Evolutionary conservation across 331 rosid genomes (phyloP).

Genomic region (Telfairia occidentalis): DNA sequence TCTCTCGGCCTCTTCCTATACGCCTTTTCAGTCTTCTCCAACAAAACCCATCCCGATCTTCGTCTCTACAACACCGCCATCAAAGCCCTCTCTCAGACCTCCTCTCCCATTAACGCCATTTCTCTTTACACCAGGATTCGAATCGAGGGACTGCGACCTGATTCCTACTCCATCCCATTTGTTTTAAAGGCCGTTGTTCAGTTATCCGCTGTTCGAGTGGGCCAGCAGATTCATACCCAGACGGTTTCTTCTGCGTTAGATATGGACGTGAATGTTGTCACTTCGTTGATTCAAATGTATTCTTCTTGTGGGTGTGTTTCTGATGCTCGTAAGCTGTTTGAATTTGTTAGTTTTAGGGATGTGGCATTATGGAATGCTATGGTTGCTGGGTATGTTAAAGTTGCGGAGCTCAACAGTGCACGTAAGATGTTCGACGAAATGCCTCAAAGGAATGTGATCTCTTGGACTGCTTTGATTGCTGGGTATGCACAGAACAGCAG

Average conservation of each 20-base stretch:
- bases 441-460: slow-evolving; percentile 40
- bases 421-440: slow-evolving; percentile 44
- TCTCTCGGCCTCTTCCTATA: slow-evolving; percentile 28
- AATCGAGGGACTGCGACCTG: slow-evolving; percentile 24
- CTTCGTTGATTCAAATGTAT: slow-evolving; percentile 48
- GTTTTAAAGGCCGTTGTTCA: slow-evolving; percentile 40
- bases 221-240: slow-evolving; percentile 41
- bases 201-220: slow-evolving; percentile 18
- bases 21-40: slow-evolving; percentile 35
- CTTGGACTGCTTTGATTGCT: slow-evolving; percentile 57
- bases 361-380: slow-evolving; percentile 43
- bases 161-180: slow-evolving; percentile 49
- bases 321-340: slow-evolving; percentile 45
- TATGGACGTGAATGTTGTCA: slow-evolving; percentile 17
- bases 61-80: slow-evolving; percentile 37
- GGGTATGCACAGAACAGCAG: slow-evolving; percentile 35
- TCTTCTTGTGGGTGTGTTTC: slow-evolving; percentile 29
- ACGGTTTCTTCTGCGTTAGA: slow-evolving; percentile 32
- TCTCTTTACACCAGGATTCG: slow-evolving; percentile 25
- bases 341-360: slow-evolving; percentile 14
- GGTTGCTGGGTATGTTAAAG: slow-evolving; percentile 45
- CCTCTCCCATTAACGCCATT: slow-evolving; percentile 25
- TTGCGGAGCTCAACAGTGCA: slow-evolving; percentile 38
- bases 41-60: slow-evolving; percentile 15
- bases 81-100: slow-evolving; percentile 25